phyloP scores from a whole-genome alignment of 2,329 filamentous ascomycete genomes.

The Diaporthe ilicicola region DNA sequence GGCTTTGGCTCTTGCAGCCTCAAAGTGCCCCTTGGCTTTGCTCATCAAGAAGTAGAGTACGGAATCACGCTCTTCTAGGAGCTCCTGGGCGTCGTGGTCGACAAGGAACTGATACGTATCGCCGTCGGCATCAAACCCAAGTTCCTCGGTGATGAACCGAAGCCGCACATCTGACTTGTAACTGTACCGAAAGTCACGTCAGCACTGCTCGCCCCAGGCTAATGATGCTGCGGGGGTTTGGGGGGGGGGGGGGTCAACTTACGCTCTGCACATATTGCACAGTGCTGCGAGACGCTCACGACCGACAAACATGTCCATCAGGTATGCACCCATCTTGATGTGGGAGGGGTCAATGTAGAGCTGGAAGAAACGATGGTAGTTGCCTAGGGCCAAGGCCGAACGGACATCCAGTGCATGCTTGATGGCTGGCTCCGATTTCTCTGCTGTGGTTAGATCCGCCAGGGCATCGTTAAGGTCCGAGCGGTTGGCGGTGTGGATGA shows the following conservation, averaged over 20 bases:
- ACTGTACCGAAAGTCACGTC: slow-evolving; percentile 60
- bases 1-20: slow-evolving; percentile 74
- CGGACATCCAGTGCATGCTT: slow-evolving; percentile 92
- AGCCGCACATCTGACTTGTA: slow-evolving; percentile 92
- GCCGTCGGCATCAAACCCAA: slow-evolving; percentile 92
- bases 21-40: slow-evolving; percentile 79
- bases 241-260: slow-evolving; percentile 52
- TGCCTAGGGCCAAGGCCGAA: slow-evolving; percentile 89
- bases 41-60: slow-evolving; percentile 77
- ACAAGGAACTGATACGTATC: slow-evolving; percentile 92
- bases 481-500: slow-evolving; percentile 98
- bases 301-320: slow-evolving; percentile 99
- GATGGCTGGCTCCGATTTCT: slow-evolving; percentile 85
- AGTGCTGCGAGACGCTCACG: slow-evolving; percentile 91
- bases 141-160: slow-evolving; percentile 92
- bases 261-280: slow-evolving; percentile 95
- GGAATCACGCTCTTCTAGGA: slow-evolving; percentile 80
- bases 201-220: slow-evolving; percentile 45
- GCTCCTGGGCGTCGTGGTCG: slow-evolving; percentile 76
- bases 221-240: too few relatives aligned
- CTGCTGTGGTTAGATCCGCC: slow-evolving; percentile 98
- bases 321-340: slow-evolving; percentile 83
- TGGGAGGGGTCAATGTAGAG: slow-evolving; percentile 93
- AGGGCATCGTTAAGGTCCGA: slow-evolving; percentile 97
- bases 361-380: slow-evolving; percentile 98